Percentiles rank a stretch among this genome's conserved stretches.
phyloP scores from a whole-genome alignment of 495 filamentous ascomycete genomes.

The Aspergillus campestris region DNA sequence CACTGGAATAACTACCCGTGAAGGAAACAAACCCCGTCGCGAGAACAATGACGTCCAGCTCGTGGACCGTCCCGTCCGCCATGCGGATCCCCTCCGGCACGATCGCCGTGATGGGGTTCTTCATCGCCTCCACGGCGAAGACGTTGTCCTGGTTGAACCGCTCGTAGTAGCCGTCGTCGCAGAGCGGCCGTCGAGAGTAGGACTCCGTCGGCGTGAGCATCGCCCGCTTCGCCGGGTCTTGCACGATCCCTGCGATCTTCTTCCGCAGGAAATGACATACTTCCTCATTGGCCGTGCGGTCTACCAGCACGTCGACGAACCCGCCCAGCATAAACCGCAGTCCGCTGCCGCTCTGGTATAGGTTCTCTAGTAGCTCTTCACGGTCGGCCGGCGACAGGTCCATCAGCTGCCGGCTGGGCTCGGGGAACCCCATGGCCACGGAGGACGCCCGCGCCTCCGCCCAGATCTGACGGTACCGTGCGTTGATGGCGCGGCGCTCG shows the following conservation, averaged over 20 bases:
- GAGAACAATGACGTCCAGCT: slow-evolving; percentile 40
- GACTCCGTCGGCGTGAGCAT: slow-evolving; percentile 10
- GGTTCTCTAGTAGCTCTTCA: slow-evolving; percentile 9
- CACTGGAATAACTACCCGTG: slow-evolving; percentile 31
- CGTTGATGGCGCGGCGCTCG: not conserved
- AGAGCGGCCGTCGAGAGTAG: slow-evolving; percentile 11
- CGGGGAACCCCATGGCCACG: slow-evolving; percentile 6
- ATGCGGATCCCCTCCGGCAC: slow-evolving; percentile 35
- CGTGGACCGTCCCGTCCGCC: slow-evolving; percentile 25
- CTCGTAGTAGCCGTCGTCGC: slow-evolving; percentile 22
- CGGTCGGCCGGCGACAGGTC: slow-evolving; percentile 8
- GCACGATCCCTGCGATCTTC: slow-evolving; percentile 14
- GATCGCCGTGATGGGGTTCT: slow-evolving; percentile 27
- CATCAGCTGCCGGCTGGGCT: not conserved
- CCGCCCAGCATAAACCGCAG: slow-evolving; percentile 17
- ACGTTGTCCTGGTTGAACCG: slow-evolving; percentile 15
- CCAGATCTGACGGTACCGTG: slow-evolving; percentile 6
- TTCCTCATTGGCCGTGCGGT: slow-evolving; percentile 12
- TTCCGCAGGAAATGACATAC: slow-evolving; percentile 15
- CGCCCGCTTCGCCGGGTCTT: slow-evolving; percentile 9
- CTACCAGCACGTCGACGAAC: slow-evolving; percentile 13
- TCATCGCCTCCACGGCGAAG: slow-evolving; percentile 6
- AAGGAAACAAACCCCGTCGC: slow-evolving; percentile 48
- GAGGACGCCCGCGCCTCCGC: not conserved
- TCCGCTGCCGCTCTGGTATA: slow-evolving; percentile 15